Evolutionary conservation across 2,329 filamentous ascomycete species (phyloP), one percentile per base, ranked within the genome.

Genomic region (Metarhizium humberi): DNA sequence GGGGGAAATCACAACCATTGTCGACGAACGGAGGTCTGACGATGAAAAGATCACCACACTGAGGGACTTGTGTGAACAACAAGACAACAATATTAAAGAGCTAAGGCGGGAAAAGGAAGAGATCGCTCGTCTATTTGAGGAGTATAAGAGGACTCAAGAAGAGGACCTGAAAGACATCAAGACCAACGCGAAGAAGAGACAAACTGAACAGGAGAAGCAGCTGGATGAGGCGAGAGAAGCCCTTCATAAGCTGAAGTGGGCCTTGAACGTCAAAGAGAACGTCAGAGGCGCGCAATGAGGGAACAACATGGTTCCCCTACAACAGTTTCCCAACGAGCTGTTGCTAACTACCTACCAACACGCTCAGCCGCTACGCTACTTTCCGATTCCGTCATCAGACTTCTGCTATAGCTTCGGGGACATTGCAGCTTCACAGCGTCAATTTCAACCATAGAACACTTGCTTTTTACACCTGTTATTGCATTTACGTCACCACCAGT

Each of bases 171-270:
- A 73, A 38, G 71, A 75, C 14, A 84, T 90, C 63, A 82, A 86
- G 65, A 69, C 71, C 16, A 75, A 78, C 54, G 84, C 83, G 5
- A 74, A 69, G 32, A 70, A 71, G 57, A 76, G 82, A 59, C 86
- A 88, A 64, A 71, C 76, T 30, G 79, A 86, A 64, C 85, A 87
- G 62, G 75, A 82, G 59, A 69, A 69, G 55, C 73, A 82, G 30
- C 71, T 87, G n/a, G 69, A 77, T 42, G 81, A 85, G 64, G 73
- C 84, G 47, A 75, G 77, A 60, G 75, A 80, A 61, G 79, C 81
- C n/a, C 72, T 88, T 52, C 76, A 83, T 59, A 82, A 89, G 73
- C 77, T 92, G 69, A 81, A 76, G 64, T 91, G 87, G 87, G 85
- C 87, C 14, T 76, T 91, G 60, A 82, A 79, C 53, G 78, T 88